A percentile compares a stretch with the other conserved stretches of the same genome.
Evolutionary conservation across 2,329 filamentous ascomycete species (phyloP).

Genomic region (Fusarium goolgardi): DNA sequence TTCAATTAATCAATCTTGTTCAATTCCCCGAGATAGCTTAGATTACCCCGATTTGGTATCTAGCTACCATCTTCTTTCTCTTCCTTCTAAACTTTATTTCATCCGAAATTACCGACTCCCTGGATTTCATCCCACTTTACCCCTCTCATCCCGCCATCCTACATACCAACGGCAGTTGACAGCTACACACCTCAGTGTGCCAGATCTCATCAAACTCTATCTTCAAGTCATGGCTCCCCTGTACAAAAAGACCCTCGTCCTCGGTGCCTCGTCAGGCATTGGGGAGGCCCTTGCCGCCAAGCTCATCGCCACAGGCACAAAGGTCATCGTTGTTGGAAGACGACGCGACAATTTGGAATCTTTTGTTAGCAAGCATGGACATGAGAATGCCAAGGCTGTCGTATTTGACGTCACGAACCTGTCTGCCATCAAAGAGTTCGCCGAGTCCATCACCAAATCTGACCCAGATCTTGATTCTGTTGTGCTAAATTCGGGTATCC

Average conservation of each 20-base stretch:
- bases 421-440: slow-evolving; percentile 46
- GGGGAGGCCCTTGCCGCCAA: slow-evolving; percentile 50
- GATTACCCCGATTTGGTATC: background rate
- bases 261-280: slow-evolving; percentile 52
- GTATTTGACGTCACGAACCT: slow-evolving; percentile 60
- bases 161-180: slow-evolving; percentile 2
- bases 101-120: background rate
- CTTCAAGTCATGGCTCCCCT: slow-evolving; percentile 40
- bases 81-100: background rate
- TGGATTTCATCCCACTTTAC: slow-evolving; percentile 11
- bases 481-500: slow-evolving; percentile 68
- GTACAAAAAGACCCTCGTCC: slow-evolving; percentile 55
- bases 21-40: background rate
- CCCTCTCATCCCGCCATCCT: slow-evolving; percentile 1
- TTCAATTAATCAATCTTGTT: background rate
- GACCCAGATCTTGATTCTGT: slow-evolving; percentile 57
- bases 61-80: background rate
- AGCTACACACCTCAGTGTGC: background rate
- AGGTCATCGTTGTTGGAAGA: slow-evolving; percentile 61
- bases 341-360: slow-evolving; percentile 61
- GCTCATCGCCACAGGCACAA: slow-evolving; percentile 56
- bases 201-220: slow-evolving; percentile 16
- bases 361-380: slow-evolving; percentile 59
- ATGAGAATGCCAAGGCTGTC: slow-evolving; percentile 52
- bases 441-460: slow-evolving; percentile 21